These are phyloP conservation scores for Rhododendron griersonianum DNA, from an alignment of 148 eudicot genomes.

Conservation along the genomic window DNA sequence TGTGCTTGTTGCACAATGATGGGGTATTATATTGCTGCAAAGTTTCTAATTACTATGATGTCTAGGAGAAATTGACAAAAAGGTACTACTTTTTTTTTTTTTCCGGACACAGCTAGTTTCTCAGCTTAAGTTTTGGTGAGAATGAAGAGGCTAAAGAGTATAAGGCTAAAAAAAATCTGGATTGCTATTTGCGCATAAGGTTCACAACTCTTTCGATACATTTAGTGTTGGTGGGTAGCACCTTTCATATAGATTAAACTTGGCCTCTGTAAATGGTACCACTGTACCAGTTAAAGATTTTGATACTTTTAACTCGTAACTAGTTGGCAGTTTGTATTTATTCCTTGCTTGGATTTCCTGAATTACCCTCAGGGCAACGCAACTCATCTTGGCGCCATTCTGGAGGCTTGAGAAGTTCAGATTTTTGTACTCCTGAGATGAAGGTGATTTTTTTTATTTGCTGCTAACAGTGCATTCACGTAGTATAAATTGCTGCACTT, in stretches of 20 bases:
- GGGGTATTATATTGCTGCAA: not conserved
- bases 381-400: conserved; percentile 62
- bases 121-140: not conserved
- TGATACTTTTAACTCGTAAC: not conserved
- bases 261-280: not conserved
- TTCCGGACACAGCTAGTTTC: not conserved
- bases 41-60: not conserved
- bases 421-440: conserved; percentile 72
- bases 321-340: not conserved
- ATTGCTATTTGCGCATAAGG: not conserved
- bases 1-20: not conserved
- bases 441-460: conserved; percentile 43
- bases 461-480: not conserved
- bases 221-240: not conserved
- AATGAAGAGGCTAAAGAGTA: not conserved
- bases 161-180: not conserved
- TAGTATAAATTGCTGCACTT: not conserved
- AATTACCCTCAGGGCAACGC: conserved; percentile 37
- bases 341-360: not conserved
- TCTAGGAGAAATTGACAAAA: not conserved
- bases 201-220: not conserved
- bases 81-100: not conserved
- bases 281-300: not conserved
- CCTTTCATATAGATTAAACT: not conserved
- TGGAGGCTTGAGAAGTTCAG: conserved; percentile 59